Evolutionary conservation across 1,139 yeast genomes (phyloP), one percentile per base, ranked within the genome.

Genomic region (Hemisphaericaspora xylofermentans): DNA sequence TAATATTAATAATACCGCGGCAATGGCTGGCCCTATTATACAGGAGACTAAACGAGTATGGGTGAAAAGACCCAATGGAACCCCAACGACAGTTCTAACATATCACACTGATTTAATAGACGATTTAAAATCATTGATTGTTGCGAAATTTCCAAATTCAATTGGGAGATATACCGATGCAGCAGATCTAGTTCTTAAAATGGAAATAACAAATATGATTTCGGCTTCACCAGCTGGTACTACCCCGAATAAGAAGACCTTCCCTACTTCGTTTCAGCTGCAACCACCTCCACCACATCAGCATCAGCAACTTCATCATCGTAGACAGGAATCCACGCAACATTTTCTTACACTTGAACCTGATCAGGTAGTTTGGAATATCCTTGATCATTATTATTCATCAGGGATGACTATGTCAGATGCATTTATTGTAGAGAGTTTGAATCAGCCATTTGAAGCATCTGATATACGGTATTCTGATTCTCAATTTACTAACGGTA

Each of bases 321-420:
- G 52, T 21, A 6, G 26, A 4, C 26, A 24, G 10, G 26, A 24
- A 24, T 24, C n/a, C 4, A 24, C 10, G 26, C 26, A 24, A 49
- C 36, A 51, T 54, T 51, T 39, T 18, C 45, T 58, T 18, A 59
- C 61, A n/a, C 58, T 84, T 16, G 82, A 78, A 43, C 88, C 95
- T 0, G 94, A 87, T 55, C 78, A 76, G 41, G 58, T 68, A 26
- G 82, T 87, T 2, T 81, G 81, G 77, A 63, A 67, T 9, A 50
- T 85, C 0, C 52, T 87, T 15, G 89, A 84, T 45, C 66, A 66
- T 24, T 74, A 76, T 52, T 86, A 67, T 54, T 89, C 93, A 0
- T 59, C 68, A 14, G 91, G 91, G 0, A 86, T 85, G 91, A 48
- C 61, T 2, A 78, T 84, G 76, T 63, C 66, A 16, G 89, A 85